Evolutionary conservation across 2,329 filamentous ascomycete genomes (phyloP), one percentile per base, ranked within the genome.

Genomic region (Penicillium sp.): DNA sequence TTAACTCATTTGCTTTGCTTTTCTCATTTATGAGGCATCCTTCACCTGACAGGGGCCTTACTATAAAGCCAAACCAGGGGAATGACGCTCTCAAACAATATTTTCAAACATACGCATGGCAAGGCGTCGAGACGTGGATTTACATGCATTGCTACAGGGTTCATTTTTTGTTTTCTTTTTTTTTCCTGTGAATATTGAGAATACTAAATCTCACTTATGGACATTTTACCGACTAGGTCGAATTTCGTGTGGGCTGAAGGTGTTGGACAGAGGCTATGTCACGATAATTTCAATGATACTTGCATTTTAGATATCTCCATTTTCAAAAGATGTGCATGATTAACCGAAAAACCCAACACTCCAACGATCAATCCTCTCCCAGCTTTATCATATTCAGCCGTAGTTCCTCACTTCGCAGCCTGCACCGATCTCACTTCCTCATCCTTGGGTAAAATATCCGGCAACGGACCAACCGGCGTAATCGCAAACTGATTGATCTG

Each of bases 391-490:
- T 10, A 10, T 10, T 31, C 31, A 31, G 31, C 7, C 9, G 7
- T 10, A 3, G 31, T 4, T 4, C 6, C n/a, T 52, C 11, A 52
- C 18, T 46, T 46, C 19, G 33, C 40, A 44, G 27, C 64, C 59
- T 59, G 61, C 43, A 68, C 72, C 55, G 70, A 72, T 46, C 55
- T 65, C 50, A 96, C 91, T 79, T 96, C 93, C 68, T 95, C 86
- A 43, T 89, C 89, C 68, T 90, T 78, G 4, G 84, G 85, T 77
- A 97, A 69, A 62, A 99, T 89, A 78, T 96, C 84, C 40, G 93
- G 93, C 70, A 92, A 68, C 5, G 95, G 94, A 0, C 94, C 94
- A 16, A 96, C 72, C 1, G 94, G 93, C 24, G 92, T 94, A 71
- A 99, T 96, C 40, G 82, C 78, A 73, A 82, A 83, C 49, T 72